Percentiles rank a stretch among this genome's conserved stretches.
These are phyloP conservation scores for Limonium bicolor DNA, from an alignment of 148 eudicot genomes.

Conservation along the genomic window DNA sequence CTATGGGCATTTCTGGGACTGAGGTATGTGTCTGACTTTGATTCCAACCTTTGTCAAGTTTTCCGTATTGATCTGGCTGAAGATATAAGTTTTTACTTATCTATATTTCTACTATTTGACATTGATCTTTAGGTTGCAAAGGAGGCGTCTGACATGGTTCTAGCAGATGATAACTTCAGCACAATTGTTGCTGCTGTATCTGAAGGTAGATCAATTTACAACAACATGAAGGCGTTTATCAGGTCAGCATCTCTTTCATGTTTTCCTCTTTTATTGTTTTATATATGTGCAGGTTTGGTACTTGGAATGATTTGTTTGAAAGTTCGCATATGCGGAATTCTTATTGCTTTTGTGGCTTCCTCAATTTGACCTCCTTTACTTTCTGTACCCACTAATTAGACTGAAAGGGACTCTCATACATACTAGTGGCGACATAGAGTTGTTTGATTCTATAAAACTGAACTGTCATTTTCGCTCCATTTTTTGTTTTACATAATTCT, in stretches of 20 bases:
- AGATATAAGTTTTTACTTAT: neutral
- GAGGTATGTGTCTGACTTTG: slow-evolving; percentile 15
- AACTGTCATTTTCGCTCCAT: too few species aligned
- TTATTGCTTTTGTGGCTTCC: too few species aligned
- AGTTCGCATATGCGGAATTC: too few species aligned
- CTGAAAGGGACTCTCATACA: too few species aligned
- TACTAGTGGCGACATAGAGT: too few species aligned
- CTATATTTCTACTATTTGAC: neutral
- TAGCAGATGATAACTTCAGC: slow-evolving; percentile 46
- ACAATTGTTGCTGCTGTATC: slow-evolving; percentile 41
- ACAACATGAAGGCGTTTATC: slow-evolving; percentile 20
- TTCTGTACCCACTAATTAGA: too few species aligned
- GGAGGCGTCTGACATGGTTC: slow-evolving; percentile 52
- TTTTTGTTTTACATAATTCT: too few species aligned
- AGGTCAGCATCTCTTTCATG: slow-evolving; percentile 6
- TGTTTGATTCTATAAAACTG: too few species aligned
- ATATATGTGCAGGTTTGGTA: too few species aligned
- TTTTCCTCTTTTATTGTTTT: too few species aligned
- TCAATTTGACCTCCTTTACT: too few species aligned
- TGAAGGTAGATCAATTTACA: slow-evolving; percentile 19
- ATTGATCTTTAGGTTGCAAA: slow-evolving; percentile 30
- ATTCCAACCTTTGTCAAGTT: neutral
- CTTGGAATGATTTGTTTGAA: too few species aligned
- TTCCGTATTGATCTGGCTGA: neutral
- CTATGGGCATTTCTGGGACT: slow-evolving; percentile 48